phyloP scores from a whole-genome alignment of 2,329 filamentous ascomycete genomes.

The Fusarium irregulare region DNA sequence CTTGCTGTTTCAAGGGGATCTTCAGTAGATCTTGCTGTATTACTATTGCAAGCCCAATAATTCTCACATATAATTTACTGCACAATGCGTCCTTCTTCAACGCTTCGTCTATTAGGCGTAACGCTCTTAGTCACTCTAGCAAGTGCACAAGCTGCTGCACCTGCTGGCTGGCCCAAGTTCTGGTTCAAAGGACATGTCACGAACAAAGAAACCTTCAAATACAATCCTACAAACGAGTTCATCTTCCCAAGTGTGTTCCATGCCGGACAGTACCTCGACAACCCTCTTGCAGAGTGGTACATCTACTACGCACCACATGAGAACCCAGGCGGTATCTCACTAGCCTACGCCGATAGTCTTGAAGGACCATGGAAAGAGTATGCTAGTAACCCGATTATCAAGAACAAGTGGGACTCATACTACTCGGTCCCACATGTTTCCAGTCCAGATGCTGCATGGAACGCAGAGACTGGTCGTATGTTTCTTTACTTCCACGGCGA shows the following conservation, averaged over 20 bases:
- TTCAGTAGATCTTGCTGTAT: not conserved
- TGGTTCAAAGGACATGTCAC: constrained; percentile 39
- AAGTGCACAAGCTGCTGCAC: constrained; percentile 15
- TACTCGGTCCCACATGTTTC: constrained; percentile 34
- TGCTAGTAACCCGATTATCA: constrained; percentile 4
- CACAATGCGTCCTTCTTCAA: not conserved
- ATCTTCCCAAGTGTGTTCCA: constrained; percentile 45
- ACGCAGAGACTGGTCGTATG: not conserved
- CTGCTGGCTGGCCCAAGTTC: constrained; percentile 39
- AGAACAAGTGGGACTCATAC: constrained; percentile 16
- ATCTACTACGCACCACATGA: constrained; percentile 47
- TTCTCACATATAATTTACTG: not conserved
- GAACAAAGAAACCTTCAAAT: constrained; percentile 33
- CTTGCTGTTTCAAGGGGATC: rapidly evolving
- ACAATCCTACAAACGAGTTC: constrained; percentile 45
- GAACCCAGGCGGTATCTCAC: constrained; percentile 40
- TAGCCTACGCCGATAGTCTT: constrained; percentile 37
- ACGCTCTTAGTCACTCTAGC: not conserved
- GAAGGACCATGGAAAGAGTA: constrained; percentile 32
- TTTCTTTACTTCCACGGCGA: constrained; percentile 34
- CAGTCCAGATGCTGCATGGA: constrained; percentile 28
- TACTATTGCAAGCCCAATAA: rapidly evolving
- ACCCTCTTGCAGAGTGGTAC: constrained; percentile 42
- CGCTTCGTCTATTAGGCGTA: not conserved
- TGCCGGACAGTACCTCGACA: constrained; percentile 32